Conservation (phyloP, 1,284 basidiomycete genomes). For the Pterulicium gracile region DNA sequence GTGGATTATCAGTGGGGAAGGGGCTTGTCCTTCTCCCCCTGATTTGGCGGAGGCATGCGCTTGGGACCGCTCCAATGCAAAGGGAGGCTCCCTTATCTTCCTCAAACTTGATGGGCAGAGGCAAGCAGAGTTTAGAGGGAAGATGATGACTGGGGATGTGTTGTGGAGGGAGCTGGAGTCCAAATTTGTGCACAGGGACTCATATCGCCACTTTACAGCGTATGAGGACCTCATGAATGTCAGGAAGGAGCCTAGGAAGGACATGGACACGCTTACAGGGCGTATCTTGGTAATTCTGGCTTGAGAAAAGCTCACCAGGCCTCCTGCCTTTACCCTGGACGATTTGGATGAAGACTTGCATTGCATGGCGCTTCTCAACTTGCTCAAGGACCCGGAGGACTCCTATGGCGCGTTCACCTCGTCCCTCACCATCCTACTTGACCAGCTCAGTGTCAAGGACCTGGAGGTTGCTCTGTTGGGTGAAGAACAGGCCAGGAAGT, state of each 20-base stretch:
- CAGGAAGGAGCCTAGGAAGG: conserved; percentile 17
- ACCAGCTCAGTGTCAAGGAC: background rate
- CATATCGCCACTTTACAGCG: conserved; percentile 17
- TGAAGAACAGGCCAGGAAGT: too few relatives aligned
- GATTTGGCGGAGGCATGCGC: too few relatives aligned
- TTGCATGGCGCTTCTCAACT: background rate
- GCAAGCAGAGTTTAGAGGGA: background rate
- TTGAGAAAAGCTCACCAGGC: conserved; percentile 17
- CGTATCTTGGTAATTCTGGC: conserved; percentile 15
- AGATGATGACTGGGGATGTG: background rate
- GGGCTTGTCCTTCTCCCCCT: too few relatives aligned
- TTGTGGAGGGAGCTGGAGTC: background rate
- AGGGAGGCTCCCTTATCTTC: background rate
- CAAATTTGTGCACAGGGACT: background rate
- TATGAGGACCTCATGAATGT: conserved; percentile 22
- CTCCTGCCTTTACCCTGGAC: conserved; percentile 13
- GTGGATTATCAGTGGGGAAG: too few relatives aligned
- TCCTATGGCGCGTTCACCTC: background rate
- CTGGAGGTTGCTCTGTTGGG: background rate
- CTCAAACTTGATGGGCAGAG: background rate
- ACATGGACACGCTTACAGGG: conserved; percentile 15
- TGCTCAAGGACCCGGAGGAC: background rate
- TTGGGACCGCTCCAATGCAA: background rate
- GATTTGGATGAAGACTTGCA: conserved; percentile 15
- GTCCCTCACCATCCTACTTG: background rate